Percentiles rank a stretch among this genome's conserved stretches.
Conservation (phyloP, 106 monocot species). For the Dactylorhiza incarnata region DNA sequence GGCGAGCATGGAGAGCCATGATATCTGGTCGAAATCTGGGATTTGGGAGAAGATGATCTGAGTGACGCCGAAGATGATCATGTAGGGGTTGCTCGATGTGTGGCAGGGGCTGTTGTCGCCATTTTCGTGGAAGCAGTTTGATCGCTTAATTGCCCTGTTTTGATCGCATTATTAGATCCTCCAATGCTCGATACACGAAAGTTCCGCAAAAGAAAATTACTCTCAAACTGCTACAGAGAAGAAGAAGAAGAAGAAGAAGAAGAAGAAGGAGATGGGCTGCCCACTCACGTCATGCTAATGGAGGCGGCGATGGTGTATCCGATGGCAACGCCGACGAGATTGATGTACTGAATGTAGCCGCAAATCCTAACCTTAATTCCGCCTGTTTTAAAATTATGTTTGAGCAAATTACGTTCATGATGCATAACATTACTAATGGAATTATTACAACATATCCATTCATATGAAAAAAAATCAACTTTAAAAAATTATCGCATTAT, state of each 20-base stretch:
- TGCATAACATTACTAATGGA: too few relatives aligned
- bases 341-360: slow-evolving; percentile 38
- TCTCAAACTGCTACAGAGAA: too few relatives aligned
- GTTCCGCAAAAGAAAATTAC: too few relatives aligned
- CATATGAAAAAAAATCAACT: too few relatives aligned
- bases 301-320: slow-evolving; percentile 60
- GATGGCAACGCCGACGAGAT: slow-evolving; percentile 34
- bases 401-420: too few relatives aligned
- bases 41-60: slow-evolving; percentile 73
- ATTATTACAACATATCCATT: too few relatives aligned
- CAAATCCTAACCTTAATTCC: slow-evolving; percentile 40
- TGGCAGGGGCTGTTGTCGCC: slow-evolving; percentile 32
- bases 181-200: too few relatives aligned
- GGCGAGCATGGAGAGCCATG: slow-evolving; percentile 73
- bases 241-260: neutral
- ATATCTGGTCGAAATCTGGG: slow-evolving; percentile 66
- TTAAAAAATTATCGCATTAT: too few relatives aligned
- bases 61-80: slow-evolving; percentile 51
- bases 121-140: slow-evolving; percentile 59
- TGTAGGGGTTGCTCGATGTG: slow-evolving; percentile 45
- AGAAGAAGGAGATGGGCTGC: neutral
- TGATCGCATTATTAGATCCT: neutral
- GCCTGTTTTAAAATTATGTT: slow-evolving; percentile 15
- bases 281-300: slow-evolving; percentile 52
- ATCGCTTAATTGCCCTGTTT: slow-evolving; percentile 43